Base-by-base conservation (phyloP, 768 basidiomycete genomes). In the Lactifluus rugatus region DNA sequence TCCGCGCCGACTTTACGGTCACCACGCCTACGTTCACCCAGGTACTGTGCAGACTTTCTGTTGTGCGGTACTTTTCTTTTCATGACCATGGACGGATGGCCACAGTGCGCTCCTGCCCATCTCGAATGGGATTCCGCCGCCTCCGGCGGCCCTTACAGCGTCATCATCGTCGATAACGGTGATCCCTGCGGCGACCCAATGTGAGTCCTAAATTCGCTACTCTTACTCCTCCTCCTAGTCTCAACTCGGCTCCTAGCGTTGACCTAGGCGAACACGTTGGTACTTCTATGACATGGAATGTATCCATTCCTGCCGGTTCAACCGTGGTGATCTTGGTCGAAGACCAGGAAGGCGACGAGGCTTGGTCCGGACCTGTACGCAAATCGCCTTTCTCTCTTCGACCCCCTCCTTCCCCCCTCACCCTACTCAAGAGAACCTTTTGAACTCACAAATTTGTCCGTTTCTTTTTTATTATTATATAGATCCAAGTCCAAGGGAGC, bases 181-280 rank as follows among this genome's bases (percentile, higher is more conserved):
- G 76, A 85, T 63, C 75, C 76, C 5, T 91, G 89, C 61, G 81
- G 81, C 62, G 71, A 75, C 34, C 67, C 79, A 48, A 62, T 88
- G 87, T 89, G 56, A 66, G 84, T 63, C 44, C 13, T 10, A 31
- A 31, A 31, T 31, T 42, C 39, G 25, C 41, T 19, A 4, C 19
- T 42, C 9, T 42, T n/a, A 42, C 6, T 48, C 28, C 16, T 41
- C 39, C 37, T 28, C 52, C 21, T 32, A 52, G 49, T 52, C 62
- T 39, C 49, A 28, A 9, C 5, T 4, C 9, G 34, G 11, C 5
- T 7, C 55, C 2, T 64, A 89, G 87, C 48, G 74, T 71, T 48
- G 81, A 87, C 62, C 74, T 87, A 47, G 70, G 70, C 54, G 78
- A 83, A 70, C 75, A 78, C 66, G 70, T 69, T n/a, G 67, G 64